Evolutionary conservation across 345 rosid genomes (phyloP).

Genomic region (Punica granatum): DNA sequence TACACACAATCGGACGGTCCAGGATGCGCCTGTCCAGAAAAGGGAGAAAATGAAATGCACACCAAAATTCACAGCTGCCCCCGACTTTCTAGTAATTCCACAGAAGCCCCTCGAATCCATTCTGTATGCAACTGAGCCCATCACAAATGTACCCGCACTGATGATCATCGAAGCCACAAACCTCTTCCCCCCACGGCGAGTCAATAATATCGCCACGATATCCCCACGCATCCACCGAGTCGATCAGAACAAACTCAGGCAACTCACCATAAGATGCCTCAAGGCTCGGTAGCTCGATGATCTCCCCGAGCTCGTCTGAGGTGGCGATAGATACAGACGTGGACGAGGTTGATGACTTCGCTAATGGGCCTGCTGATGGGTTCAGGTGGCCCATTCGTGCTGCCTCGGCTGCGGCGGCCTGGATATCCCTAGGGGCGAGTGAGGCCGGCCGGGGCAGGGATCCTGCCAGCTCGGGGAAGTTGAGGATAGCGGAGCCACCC

Average conservation of each 20-base stretch:
- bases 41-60: neutral
- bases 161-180: conserved; percentile 7
- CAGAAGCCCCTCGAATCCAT: conserved; percentile 22
- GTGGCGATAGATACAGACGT: neutral
- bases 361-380: neutral
- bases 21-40: neutral
- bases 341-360: neutral
- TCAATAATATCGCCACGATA: neutral
- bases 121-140: conserved; percentile 4
- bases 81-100: conserved; percentile 17
- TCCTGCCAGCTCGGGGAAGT: conserved; percentile 70
- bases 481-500: conserved; percentile 71
- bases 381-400: conserved; percentile 48
- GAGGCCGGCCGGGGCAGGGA: conserved; percentile 74
- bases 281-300: conserved; percentile 70
- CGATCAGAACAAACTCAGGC: conserved; percentile 38
- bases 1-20: neutral
- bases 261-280: conserved; percentile 37
- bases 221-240: conserved; percentile 10
- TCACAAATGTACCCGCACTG: conserved; percentile 5
- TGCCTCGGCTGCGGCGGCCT: conserved; percentile 86
- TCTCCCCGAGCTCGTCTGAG: conserved; percentile 61
- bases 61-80: neutral
- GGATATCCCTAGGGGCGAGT: conserved; percentile 71
- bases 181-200: conserved; percentile 4